Evolutionary conservation across 2,329 filamentous ascomycete genomes (phyloP), one percentile per base, ranked within the genome.

Genomic region (Aspergillus floridensis): DNA sequence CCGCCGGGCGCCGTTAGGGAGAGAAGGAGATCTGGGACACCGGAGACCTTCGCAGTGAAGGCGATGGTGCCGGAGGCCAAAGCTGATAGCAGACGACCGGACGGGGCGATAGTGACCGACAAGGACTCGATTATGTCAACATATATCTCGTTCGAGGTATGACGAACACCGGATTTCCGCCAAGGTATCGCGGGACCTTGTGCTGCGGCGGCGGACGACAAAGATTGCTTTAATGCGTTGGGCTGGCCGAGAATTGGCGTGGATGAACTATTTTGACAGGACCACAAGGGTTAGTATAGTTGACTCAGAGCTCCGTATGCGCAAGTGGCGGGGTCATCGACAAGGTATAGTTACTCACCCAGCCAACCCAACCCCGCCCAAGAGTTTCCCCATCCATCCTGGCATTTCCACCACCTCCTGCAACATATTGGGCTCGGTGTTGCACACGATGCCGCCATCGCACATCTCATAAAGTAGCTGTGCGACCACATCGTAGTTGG

Each of bases 121-220:
- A 99, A 81, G 1, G 91, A 92, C 79, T 99, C 95, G 62, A 99
- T 87, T 12, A 99, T 87, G 73, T 99, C 95, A 59, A 96, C 93
- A 74, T 98, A 98, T 66, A 99, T 83, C 76, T 99, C 95, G 76
- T 98, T 99, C 57, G 91, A 96, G 4, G 93, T 98, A 75, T 99
- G 95, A 16, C 93, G 85, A 56, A 99, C 95, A 70, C 96, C 96
- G 44, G 91, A 87, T 61, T 92, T 84, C 62, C 95, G 86, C 95
- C 95, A 99, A 1, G 93, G 93, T 46, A 98, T 86, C 2, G 86
- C 81, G 59, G 72, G 82, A 65, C 71, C 79, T 59, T 67, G 76
- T 65, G 68, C 63, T 50, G 62, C 67, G 69, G 75, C 67, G 59
- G 69, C 59, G 60, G 69, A 66, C 49, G 72, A 71, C 63, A 77